Conservation (phyloP, 2,329 filamentous ascomycete genomes). For the Claviceps sp. region DNA sequence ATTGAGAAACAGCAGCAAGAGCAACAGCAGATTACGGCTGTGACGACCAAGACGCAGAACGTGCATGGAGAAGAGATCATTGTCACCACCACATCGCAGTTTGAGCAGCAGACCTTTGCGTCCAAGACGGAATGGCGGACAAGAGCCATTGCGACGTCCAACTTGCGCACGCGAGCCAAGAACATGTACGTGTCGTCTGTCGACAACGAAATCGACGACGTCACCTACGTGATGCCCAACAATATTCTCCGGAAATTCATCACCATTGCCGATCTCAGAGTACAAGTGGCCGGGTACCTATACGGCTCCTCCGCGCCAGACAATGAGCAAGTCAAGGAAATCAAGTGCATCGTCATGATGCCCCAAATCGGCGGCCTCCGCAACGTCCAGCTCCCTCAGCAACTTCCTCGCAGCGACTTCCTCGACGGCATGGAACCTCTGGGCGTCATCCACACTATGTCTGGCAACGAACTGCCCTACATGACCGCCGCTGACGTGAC, state of each 20-base stretch:
- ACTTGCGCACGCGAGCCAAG: constrained; percentile 84
- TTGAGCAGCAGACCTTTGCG: constrained; percentile 93
- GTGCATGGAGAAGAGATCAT: constrained; percentile 95
- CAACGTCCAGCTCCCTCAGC: constrained; percentile 79
- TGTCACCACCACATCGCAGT: constrained; percentile 94
- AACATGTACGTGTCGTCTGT: constrained; percentile 98
- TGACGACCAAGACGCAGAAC: constrained; percentile 97
- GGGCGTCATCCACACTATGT: constrained; percentile 89
- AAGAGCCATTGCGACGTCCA: constrained; percentile 88
- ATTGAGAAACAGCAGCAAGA: constrained; percentile 99
- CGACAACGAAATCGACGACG: constrained; percentile 79
- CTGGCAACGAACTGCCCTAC: constrained; percentile 88
- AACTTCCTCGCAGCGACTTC: constrained; percentile 85
- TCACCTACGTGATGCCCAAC: constrained; percentile 98
- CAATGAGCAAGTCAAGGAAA: constrained; percentile 93
- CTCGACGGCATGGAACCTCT: constrained; percentile 78
- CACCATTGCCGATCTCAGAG: constrained; percentile 87
- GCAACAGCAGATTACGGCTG: constrained; percentile 88
- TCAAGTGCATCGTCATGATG: constrained; percentile 93
- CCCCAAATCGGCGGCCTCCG: constrained; percentile 91
- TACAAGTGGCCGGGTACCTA: constrained; percentile 91
- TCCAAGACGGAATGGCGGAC: constrained; percentile 99
- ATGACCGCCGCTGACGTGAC: constrained; percentile 95
- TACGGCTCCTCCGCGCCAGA: constrained; percentile 88
- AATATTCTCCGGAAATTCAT: constrained; percentile 98